These are phyloP conservation scores for Elsinoe batatas DNA, from an alignment of 2,329 filamentous ascomycete species.

Conservation along the genomic window DNA sequence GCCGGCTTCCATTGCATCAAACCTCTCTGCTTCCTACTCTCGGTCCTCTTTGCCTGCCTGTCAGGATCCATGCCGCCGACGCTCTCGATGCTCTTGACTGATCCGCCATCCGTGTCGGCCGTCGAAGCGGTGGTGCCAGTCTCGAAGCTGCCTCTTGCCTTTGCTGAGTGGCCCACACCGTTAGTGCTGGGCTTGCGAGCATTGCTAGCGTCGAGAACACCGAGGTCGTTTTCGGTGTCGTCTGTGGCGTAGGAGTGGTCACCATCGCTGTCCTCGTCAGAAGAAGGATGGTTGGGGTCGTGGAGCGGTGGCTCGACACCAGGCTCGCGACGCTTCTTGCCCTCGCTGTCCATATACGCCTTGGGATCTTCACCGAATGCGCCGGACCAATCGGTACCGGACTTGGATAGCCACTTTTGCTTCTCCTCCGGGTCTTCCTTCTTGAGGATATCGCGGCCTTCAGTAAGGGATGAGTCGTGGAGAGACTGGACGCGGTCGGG, in stretches of 20 bases:
- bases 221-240: slow-evolving; percentile 41
- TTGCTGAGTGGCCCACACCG: slow-evolving; percentile 32
- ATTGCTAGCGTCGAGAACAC: slow-evolving; percentile 47
- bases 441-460: slow-evolving; percentile 72
- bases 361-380: slow-evolving; percentile 73
- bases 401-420: slow-evolving; percentile 65
- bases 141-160: slow-evolving; percentile 25
- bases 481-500: slow-evolving; percentile 62
- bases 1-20: slow-evolving; percentile 94
- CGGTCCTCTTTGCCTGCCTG: slow-evolving; percentile 54
- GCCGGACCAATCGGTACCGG: slow-evolving; percentile 77
- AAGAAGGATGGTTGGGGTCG: slow-evolving; percentile 39
- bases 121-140: slow-evolving; percentile 26
- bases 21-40: slow-evolving; percentile 79
- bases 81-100: slow-evolving; percentile 7
- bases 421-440: slow-evolving; percentile 62
- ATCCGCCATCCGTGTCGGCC: slow-evolving; percentile 16
- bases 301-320: slow-evolving; percentile 43
- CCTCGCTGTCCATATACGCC: slow-evolving; percentile 44
- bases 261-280: slow-evolving; percentile 33
- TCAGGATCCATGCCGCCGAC: slow-evolving; percentile 50
- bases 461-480: slow-evolving; percentile 69
- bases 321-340: slow-evolving; percentile 47
- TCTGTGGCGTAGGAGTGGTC: slow-evolving; percentile 31
- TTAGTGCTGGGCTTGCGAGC: slow-evolving; percentile 20